These are phyloP conservation scores for Themeda triandra DNA, from an alignment of 176 grass and related monocot species.

Conservation along the genomic window DNA sequence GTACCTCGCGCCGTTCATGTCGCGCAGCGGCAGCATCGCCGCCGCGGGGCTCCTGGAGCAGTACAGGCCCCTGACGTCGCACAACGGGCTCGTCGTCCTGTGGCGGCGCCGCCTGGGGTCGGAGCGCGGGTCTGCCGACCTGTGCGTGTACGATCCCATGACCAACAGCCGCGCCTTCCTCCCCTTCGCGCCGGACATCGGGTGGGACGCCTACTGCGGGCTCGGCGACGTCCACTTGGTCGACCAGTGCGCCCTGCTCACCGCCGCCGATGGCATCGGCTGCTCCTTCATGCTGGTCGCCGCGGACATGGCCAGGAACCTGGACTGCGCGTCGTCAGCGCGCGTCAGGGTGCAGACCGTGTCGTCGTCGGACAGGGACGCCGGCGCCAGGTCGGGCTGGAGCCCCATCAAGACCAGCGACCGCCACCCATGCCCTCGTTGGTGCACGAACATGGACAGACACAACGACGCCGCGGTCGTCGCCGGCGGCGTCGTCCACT, in stretches of 20 bases:
- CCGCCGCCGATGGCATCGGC: background rate
- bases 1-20: background rate
- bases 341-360: background rate
- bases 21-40: too few relatives aligned
- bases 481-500: background rate
- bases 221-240: too few relatives aligned
- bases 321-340: background rate
- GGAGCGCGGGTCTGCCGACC: too few relatives aligned
- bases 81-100: too few relatives aligned
- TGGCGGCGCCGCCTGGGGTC: too few relatives aligned
- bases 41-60: too few relatives aligned
- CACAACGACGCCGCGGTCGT: background rate
- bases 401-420: background rate
- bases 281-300: background rate
- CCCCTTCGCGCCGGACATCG: too few relatives aligned
- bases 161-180: too few relatives aligned
- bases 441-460: background rate
- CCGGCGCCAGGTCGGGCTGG: too few relatives aligned
- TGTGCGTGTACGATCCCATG: too few relatives aligned
- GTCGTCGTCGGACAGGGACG: background rate
- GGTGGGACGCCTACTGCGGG: too few relatives aligned
- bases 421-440: background rate
- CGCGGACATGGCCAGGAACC: background rate
- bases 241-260: background rate
- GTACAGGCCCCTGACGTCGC: too few relatives aligned